Conservation (phyloP, 164 flowering plant genomes). For the Akebia trifoliata region DNA sequence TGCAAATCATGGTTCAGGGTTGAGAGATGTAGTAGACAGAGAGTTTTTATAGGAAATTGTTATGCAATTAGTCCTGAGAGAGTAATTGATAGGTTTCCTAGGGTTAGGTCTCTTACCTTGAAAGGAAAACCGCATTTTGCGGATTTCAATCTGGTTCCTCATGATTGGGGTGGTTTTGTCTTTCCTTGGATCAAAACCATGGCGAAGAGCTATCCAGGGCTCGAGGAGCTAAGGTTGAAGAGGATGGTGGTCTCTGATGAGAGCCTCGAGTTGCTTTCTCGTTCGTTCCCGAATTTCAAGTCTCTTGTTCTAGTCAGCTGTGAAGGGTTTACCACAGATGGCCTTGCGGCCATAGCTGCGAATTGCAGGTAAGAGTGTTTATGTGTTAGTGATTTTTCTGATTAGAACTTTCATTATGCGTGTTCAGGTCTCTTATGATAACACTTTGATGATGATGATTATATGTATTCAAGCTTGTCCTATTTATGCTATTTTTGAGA, state of each 20-base stretch:
- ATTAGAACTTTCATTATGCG: neutral
- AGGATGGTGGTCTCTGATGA: constrained; percentile 89
- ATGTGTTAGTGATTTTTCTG: neutral
- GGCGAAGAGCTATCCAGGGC: constrained; percentile 38
- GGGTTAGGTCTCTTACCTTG: constrained; percentile 50
- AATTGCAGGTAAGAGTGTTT: constrained; percentile 45
- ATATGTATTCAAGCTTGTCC: neutral
- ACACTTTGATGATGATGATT: too few relatives aligned
- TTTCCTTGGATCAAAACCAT: constrained; percentile 72
- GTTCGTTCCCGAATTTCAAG: constrained; percentile 64
- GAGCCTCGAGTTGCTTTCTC: constrained; percentile 66
- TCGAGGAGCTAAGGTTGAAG: constrained; percentile 87
- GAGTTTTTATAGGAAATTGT: constrained; percentile 80
- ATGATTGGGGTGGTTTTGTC: constrained; percentile 81
- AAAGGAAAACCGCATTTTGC: constrained; percentile 97
- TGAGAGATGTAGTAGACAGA: constrained; percentile 66
- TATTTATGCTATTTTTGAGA: neutral
- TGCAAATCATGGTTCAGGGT: constrained; percentile 76
- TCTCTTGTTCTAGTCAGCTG: constrained; percentile 78
- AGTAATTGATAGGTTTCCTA: constrained; percentile 61
- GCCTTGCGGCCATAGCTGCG: constrained; percentile 80
- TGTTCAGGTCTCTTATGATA: too few relatives aligned
- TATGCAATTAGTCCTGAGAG: constrained; percentile 71
- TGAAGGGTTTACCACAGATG: constrained; percentile 83
- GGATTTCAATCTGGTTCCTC: constrained; percentile 82